These are phyloP conservation scores for Mycotypha africana DNA, from an alignment of 371 early-diverging fungal species.

Conservation along the genomic window DNA sequence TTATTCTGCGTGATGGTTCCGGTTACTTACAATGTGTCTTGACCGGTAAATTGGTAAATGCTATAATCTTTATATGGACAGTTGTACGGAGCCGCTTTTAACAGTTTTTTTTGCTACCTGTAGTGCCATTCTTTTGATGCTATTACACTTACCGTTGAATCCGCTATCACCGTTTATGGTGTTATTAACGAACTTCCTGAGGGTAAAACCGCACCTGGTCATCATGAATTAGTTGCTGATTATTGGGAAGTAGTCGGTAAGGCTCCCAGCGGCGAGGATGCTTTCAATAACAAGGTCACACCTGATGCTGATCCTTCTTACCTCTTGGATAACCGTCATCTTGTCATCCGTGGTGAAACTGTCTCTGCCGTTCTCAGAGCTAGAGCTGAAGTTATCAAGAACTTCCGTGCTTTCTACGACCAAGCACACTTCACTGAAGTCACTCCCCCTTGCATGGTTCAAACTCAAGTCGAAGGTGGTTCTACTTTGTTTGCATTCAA, in stretches of 20 bases:
- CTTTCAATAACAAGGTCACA: slow-evolving; percentile 87
- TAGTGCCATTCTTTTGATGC: slow-evolving; percentile 95
- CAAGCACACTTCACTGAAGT: slow-evolving; percentile 85
- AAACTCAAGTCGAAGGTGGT: slow-evolving; percentile 99
- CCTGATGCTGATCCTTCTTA: slow-evolving; percentile 87
- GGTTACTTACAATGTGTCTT: slow-evolving; percentile 94
- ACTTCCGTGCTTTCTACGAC: slow-evolving; percentile 96
- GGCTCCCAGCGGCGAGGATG: slow-evolving; percentile 95
- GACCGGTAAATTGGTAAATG: slow-evolving; percentile 76
- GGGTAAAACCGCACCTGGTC: slow-evolving; percentile 95
- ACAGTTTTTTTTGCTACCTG: too few relatives aligned
- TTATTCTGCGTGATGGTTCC: slow-evolving; percentile 92
- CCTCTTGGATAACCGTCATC: slow-evolving; percentile 92
- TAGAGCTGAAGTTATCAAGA: slow-evolving; percentile 82
- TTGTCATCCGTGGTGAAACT: slow-evolving; percentile 95
- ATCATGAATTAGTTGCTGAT: slow-evolving; percentile 93
- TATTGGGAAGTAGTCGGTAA: slow-evolving; percentile 93
- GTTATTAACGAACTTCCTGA: slow-evolving; percentile 83
- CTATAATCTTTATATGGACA: too few relatives aligned
- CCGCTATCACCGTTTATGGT: slow-evolving; percentile 88
- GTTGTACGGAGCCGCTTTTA: too few relatives aligned
- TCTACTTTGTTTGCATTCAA: slow-evolving; percentile 95
- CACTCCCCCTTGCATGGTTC: slow-evolving; percentile 99
- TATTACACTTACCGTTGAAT: slow-evolving; percentile 87
- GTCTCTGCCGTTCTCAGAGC: slow-evolving; percentile 89